Conservation (phyloP, 345 rosid species). For the Geranium rotundifolium region DNA sequence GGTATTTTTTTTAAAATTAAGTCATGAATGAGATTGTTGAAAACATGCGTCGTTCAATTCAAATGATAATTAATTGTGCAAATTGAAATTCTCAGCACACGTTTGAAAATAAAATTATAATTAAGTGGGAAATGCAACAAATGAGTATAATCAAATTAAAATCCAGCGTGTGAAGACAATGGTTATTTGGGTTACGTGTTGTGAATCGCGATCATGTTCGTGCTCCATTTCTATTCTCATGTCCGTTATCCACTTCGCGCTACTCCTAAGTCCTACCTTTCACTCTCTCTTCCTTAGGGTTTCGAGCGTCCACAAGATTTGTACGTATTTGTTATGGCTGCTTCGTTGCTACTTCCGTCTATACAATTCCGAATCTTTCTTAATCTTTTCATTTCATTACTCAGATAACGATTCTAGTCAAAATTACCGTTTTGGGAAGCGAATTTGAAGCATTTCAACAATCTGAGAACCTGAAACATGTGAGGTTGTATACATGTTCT, state of each 20-base stretch:
- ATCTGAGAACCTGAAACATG: constrained; percentile 24
- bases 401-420: neutral
- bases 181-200: too few relatives aligned
- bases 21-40: too few relatives aligned
- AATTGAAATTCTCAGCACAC: too few relatives aligned
- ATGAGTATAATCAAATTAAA: too few relatives aligned
- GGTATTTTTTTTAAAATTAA: too few relatives aligned
- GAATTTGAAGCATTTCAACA: neutral
- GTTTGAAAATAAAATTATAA: too few relatives aligned
- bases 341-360: neutral
- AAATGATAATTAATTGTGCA: too few relatives aligned
- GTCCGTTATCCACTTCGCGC: neutral
- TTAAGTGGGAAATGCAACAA: too few relatives aligned
- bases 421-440: neutral
- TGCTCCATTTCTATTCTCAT: neutral
- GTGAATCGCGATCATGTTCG: too few relatives aligned
- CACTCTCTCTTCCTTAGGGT: neutral
- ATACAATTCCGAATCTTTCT: neutral
- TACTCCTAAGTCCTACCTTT: neutral
- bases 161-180: too few relatives aligned
- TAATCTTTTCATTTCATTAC: neutral
- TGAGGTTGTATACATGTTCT: constrained; percentile 31
- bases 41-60: too few relatives aligned
- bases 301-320: neutral
- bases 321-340: neutral